These are phyloP conservation scores for Leptodontidium sp. DNA, from an alignment of 2,329 filamentous ascomycete genomes.

Conservation along the genomic window DNA sequence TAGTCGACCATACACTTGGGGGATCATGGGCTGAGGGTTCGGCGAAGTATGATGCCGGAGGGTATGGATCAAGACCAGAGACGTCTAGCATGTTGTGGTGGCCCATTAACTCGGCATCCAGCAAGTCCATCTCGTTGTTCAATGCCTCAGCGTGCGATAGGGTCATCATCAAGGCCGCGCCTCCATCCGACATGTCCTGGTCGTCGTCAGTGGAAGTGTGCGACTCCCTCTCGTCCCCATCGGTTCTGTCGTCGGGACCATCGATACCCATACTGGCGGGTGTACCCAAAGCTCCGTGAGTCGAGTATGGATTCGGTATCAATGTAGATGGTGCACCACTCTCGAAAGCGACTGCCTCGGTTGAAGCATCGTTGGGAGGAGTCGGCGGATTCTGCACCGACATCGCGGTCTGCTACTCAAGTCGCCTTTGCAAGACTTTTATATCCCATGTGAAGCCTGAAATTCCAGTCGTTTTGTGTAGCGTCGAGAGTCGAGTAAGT, in stretches of 20 bases:
- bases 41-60: background rate
- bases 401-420: conserved; percentile 40
- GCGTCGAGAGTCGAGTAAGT: conserved; percentile 24
- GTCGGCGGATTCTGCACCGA: conserved; percentile 37
- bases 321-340: conserved; percentile 25
- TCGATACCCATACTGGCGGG: conserved; percentile 33
- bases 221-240: conserved; percentile 27
- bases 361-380: conserved; percentile 38
- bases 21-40: conserved; percentile 9
- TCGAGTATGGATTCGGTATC: conserved; percentile 15
- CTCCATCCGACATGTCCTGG: conserved; percentile 45
- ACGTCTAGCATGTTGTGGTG: conserved; percentile 32
- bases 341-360: conserved; percentile 31
- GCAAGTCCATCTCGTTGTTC: conserved; percentile 39
- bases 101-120: conserved; percentile 43
- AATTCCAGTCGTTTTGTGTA: conserved; percentile 33
- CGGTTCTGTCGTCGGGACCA: conserved; percentile 26
- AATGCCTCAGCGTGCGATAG: conserved; percentile 35
- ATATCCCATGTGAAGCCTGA: conserved; percentile 37
- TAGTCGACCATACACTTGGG: conserved; percentile 4
- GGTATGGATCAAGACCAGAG: conserved; percentile 13
- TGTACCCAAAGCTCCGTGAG: conserved; percentile 31
- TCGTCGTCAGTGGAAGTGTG: conserved; percentile 39
- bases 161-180: conserved; percentile 37
- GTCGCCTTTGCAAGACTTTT: conserved; percentile 25